Evolutionary conservation across 2,329 filamentous ascomycete species (phyloP).

Genomic region (Paracorniculantispora psalliotae): DNA sequence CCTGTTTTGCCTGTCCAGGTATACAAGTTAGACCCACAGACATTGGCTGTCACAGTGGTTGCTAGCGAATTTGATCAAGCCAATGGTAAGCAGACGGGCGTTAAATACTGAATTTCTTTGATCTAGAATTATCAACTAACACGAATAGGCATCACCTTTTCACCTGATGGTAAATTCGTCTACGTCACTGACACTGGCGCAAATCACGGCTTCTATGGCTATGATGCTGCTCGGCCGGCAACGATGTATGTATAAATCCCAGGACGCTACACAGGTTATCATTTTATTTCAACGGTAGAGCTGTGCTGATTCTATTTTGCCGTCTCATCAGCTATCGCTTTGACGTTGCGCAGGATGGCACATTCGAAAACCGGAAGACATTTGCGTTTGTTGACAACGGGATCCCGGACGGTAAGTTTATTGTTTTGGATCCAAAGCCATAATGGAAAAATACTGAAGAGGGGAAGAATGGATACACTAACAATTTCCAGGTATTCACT

Average conservation of each 20-base stretch:
- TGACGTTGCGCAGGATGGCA: constrained; percentile 40
- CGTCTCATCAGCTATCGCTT: constrained; percentile 37
- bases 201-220: constrained; percentile 38
- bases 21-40: constrained; percentile 49
- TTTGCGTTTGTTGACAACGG: constrained; percentile 53
- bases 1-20: constrained; percentile 54
- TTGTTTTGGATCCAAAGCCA: too few relatives aligned
- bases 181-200: constrained; percentile 56
- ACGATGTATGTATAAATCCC: constrained; percentile 37
- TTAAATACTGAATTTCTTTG: too few relatives aligned
- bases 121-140: too few relatives aligned
- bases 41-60: constrained; percentile 47
- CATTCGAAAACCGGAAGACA: constrained; percentile 41
- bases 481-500: constrained; percentile 44
- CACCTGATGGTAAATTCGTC: constrained; percentile 44
- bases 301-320: not conserved
- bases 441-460: too few relatives aligned
- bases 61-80: constrained; percentile 53
- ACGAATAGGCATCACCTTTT: constrained; percentile 46
- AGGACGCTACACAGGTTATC: too few relatives aligned
- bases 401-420: constrained; percentile 50
- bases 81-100: constrained; percentile 50
- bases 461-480: not conserved
- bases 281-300: too few relatives aligned
- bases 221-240: constrained; percentile 36